Base-by-base conservation (phyloP, 1,139 yeast genomes). In the Saccharomyces hybrid region DNA sequence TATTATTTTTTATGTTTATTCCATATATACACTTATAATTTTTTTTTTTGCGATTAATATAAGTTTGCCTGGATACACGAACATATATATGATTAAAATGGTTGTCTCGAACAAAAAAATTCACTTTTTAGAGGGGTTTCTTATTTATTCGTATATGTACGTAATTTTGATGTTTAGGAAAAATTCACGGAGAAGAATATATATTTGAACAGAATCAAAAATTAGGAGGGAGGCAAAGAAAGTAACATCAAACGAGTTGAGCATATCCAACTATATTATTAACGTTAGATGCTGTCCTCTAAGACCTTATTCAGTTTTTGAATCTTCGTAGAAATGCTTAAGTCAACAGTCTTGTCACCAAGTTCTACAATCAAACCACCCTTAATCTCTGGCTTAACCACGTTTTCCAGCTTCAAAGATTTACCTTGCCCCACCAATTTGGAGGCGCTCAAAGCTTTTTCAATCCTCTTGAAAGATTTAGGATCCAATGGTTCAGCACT, bases 321-420 rank as follows among this genome's bases (percentile, higher is more conserved):
- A 71, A 93, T 84, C 81, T 85, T 90, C 70, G 88, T 75, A 58
- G 93, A 79, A 65, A 93, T 83, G 57, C 96, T 86, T 73, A 93
- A 82, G 75, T 93, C 99, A 66, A 90, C 96, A 60, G 98, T 91
- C 75, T 86, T 88, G 79, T 93, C 99, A 71, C 95, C 97, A 67
- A 93, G 91, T 75, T 91, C 96, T 58, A 93, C 96, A 65, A 95
- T 77, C 73, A 93, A 82, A 68, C 99, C 99, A 70, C 99, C 99
- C 71, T 88, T 81, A 69, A 93, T 88, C 61, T 88, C 96, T 61
- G 96, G 89, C 78, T 88, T 83, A 61, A 93, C 86, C 62, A 78
- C 79, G 80, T 90, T 93, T 65, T 83, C 76, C 66, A 95, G 78
- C 78, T 85, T 85, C 73, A 93, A 82, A 66, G 93, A 83, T 79